Conservation (phyloP, 2,329 filamentous ascomycete species). For the Ophiocordyceps camponoti-saundersi region DNA sequence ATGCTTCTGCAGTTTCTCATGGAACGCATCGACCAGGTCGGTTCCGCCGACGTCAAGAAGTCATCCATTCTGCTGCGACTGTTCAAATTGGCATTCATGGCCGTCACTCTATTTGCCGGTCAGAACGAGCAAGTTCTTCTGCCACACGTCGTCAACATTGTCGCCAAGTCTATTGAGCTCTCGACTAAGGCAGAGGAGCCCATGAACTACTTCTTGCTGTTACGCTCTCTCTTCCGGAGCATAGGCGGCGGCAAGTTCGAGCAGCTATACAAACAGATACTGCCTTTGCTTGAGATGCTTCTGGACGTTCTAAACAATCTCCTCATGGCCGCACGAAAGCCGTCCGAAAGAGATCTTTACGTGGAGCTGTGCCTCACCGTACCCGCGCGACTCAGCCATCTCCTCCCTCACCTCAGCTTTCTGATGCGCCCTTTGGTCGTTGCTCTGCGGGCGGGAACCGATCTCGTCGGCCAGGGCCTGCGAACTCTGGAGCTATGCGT, state of each 20-base stretch:
- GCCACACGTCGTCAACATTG: slow-evolving; percentile 91
- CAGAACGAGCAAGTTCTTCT: slow-evolving; percentile 93
- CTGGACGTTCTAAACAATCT: slow-evolving; percentile 94
- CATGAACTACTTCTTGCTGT: slow-evolving; percentile 93
- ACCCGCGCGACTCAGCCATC: slow-evolving; percentile 80
- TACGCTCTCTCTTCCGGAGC: slow-evolving; percentile 84
- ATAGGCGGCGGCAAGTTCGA: slow-evolving; percentile 97
- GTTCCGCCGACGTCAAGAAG: slow-evolving; percentile 78
- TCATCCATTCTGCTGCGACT: slow-evolving; percentile 83
- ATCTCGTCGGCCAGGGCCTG: slow-evolving; percentile 86
- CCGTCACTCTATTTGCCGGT: slow-evolving; percentile 82
- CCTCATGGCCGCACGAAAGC: slow-evolving; percentile 76
- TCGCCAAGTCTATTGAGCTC: slow-evolving; percentile 91
- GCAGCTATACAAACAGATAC: slow-evolving; percentile 92
- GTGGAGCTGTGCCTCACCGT: slow-evolving; percentile 95
- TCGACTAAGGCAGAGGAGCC: slow-evolving; percentile 93
- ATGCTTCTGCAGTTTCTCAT: slow-evolving; percentile 97
- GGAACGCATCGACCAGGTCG: slow-evolving; percentile 90
- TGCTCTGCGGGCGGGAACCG: slow-evolving; percentile 74
- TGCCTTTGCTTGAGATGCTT: slow-evolving; percentile 92
- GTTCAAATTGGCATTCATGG: slow-evolving; percentile 99
- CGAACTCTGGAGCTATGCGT: slow-evolving; percentile 92
- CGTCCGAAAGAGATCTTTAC: slow-evolving; percentile 82
- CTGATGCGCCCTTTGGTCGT: slow-evolving; percentile 97
- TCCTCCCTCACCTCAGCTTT: slow-evolving; percentile 88